A percentile compares a stretch with the other conserved stretches of the same genome.
Conservation (phyloP, 139 green algal genomes). For the Raphidocelis subcapitata region DNA sequence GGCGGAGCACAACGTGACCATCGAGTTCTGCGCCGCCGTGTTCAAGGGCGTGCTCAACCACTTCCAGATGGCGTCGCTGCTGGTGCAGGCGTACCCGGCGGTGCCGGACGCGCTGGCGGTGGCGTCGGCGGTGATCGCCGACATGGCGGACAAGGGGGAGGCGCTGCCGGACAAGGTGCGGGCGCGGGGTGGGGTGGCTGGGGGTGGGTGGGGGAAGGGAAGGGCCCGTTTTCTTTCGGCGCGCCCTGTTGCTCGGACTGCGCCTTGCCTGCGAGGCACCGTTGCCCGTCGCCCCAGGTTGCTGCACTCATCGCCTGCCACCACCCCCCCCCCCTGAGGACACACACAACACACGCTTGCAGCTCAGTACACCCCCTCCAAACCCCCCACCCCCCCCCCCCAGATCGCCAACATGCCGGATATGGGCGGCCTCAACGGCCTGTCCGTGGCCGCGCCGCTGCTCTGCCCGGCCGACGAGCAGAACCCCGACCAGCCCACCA, state of each 20-base stretch:
- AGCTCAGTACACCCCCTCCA: too few relatives aligned
- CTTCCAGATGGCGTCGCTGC: slow-evolving; percentile 51
- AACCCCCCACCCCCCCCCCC: too few relatives aligned
- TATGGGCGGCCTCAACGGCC: slow-evolving; percentile 18
- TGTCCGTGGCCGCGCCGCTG: slow-evolving; percentile 24
- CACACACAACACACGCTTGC: too few relatives aligned
- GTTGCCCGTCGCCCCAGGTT: too few relatives aligned
- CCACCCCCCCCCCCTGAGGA: too few relatives aligned
- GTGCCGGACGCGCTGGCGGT: slow-evolving; percentile 62
- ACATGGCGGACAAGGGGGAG: slow-evolving; percentile 39
- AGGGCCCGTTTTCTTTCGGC: background rate
- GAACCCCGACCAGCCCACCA: slow-evolving; percentile 22
- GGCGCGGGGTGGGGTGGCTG: too few relatives aligned
- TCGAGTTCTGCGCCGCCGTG: slow-evolving; percentile 54
- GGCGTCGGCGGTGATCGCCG: slow-evolving; percentile 43
- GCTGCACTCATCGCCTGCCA: too few relatives aligned
- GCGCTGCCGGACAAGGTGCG: background rate
- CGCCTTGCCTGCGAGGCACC: background rate
- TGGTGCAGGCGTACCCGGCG: slow-evolving; percentile 56
- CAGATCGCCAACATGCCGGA: slow-evolving; percentile 17
- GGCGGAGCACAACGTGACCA: slow-evolving; percentile 57
- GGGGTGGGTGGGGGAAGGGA: too few relatives aligned
- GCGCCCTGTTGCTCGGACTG: background rate
- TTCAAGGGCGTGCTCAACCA: slow-evolving; percentile 33
- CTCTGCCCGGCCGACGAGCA: slow-evolving; percentile 25